Percentiles rank a stretch among this genome's conserved stretches.
Evolutionary conservation across 352 stramenopile species (phyloP).

Genomic region (Phytophthora lateralis): DNA sequence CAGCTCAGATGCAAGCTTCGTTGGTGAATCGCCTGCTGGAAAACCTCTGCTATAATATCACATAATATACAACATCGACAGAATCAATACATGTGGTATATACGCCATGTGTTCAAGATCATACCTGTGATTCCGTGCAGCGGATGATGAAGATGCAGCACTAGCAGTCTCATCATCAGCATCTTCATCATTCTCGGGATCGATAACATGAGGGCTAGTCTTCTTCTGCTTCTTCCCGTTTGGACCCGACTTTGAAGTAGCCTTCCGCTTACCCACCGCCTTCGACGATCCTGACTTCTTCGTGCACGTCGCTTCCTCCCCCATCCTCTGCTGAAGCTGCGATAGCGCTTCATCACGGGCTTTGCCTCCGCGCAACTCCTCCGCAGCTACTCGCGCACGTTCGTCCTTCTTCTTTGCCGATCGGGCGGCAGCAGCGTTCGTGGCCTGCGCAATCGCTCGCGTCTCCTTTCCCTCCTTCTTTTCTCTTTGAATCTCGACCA

Average conservation of each 20-base stretch:
- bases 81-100: too few relatives aligned
- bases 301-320: background rate
- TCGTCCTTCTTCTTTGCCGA: background rate
- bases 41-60: too few relatives aligned
- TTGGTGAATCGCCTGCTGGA: too few relatives aligned
- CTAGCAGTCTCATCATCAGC: background rate
- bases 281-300: background rate
- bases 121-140: too few relatives aligned
- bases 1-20: too few relatives aligned
- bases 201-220: background rate
- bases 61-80: too few relatives aligned
- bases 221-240: background rate
- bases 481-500: background rate
- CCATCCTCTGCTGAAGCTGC: background rate
- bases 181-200: background rate
- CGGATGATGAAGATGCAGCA: too few relatives aligned
- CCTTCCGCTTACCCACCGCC: background rate
- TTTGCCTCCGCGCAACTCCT: background rate
- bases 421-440: background rate
- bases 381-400: background rate
- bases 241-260: background rate
- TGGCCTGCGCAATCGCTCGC: background rate
- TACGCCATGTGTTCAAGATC: too few relatives aligned
- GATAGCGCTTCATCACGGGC: background rate
- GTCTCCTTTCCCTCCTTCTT: conserved; percentile 5